Base-by-base conservation (phyloP, 1,139 yeast species). In the Nakaseomyces glabratus region DNA sequence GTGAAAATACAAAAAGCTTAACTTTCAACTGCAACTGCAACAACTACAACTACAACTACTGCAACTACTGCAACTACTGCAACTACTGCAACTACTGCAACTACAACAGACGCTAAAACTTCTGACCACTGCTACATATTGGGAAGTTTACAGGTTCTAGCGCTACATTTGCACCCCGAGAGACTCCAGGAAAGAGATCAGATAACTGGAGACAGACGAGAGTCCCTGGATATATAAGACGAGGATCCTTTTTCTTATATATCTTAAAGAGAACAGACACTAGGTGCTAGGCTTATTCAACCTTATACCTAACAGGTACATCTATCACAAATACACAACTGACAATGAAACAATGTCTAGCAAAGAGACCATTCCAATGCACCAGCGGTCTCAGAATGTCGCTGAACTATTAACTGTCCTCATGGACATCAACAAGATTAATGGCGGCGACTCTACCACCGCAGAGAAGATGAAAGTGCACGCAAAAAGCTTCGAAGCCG, bases 401-500 rank as follows among this genome's bases (percentile, higher is more conserved):
- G 46, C 51, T 15, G 60, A 56, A 36, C 42, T 57, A 32, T 44
- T 57, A 25, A 47, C 52, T 33, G 56, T 57, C 12, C 41, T 57
- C 33, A 55, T 55, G 45, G 57, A 56, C 34, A 56, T 57, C 25
- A 57, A 56, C 24, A 49, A 50, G 35, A 49, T 55, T 32, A 57
- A 57, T 37, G 60, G 60, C 28, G 59, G 60, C 2, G 48, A 49
- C 22, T 46, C 44, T 19, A 53, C 51, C 24, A 57, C 57, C 18
- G 52, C 58, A 25, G 60, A 55, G 31, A 57, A 57, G 41, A 49
- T 57, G 53, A 57, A 50, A 39, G 40, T 55, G 4, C 58, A 57
- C 31, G 61, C 59, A 5, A 57, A 54, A 36, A 57, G 56, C 37
- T 57, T 57, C 29, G 62, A 57, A 36, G 49, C 55, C 10, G 59